Evolutionary conservation across 2,329 filamentous ascomycete genomes (phyloP).

Genomic region (Pseudocercospora eumusae): DNA sequence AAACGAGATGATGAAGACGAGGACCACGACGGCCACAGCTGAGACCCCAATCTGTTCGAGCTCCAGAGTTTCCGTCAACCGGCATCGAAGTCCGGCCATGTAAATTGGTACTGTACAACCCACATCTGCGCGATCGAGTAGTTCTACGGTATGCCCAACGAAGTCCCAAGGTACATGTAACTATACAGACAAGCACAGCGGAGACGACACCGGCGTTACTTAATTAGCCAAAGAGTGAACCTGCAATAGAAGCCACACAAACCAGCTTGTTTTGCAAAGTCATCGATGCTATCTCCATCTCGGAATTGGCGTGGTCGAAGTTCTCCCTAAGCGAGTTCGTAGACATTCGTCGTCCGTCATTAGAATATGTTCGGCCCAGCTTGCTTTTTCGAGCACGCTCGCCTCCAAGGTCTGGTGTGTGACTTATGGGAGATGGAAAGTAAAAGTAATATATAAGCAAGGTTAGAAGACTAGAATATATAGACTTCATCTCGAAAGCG

Average conservation of each 20-base stretch:
- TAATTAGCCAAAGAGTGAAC: conserved; percentile 37
- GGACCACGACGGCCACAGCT: conserved; percentile 40
- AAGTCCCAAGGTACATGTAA: conserved; percentile 41
- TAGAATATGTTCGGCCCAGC: conserved; percentile 18
- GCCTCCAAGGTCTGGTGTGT: conserved; percentile 20
- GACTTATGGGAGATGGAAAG: too few relatives aligned
- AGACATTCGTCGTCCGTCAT: conserved; percentile 17
- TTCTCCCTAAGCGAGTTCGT: conserved; percentile 22
- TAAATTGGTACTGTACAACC: conserved; percentile 43
- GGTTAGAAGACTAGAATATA: conserved; percentile 2
- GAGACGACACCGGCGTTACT: conserved; percentile 45
- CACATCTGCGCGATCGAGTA: conserved; percentile 13
- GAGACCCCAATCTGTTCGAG: conserved; percentile 37
- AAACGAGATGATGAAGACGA: conserved; percentile 43
- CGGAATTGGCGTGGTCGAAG: conserved; percentile 23
- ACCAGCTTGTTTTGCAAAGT: conserved; percentile 27
- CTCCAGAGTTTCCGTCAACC: conserved; percentile 39
- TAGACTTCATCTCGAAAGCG: neutral
- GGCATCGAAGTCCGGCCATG: too few relatives aligned
- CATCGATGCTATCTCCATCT: conserved; percentile 28
- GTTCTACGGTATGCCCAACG: too few relatives aligned
- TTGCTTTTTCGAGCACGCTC: conserved; percentile 17
- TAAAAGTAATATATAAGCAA: too few relatives aligned
- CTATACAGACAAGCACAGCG: conserved; percentile 43
- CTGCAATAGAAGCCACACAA: conserved; percentile 33